These are phyloP conservation scores for Daldinia bambusicola DNA, from an alignment of 495 filamentous ascomycete species.

Conservation along the genomic window DNA sequence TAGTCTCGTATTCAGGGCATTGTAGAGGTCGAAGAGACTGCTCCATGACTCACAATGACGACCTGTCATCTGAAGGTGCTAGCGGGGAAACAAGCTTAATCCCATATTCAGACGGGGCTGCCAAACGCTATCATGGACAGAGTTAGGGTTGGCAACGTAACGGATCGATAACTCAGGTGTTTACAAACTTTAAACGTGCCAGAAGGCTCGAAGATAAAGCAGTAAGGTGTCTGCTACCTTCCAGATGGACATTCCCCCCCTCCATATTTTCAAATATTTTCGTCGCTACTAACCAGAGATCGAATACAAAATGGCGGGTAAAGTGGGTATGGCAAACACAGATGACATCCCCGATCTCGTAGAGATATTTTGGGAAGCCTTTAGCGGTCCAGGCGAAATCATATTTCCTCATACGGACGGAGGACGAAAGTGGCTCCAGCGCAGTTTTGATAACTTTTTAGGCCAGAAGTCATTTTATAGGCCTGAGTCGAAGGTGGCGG, in stretches of 20 bases:
- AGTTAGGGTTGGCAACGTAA: constrained; percentile 39
- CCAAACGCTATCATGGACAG: constrained; percentile 25
- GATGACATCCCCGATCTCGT: constrained; percentile 46
- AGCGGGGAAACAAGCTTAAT: constrained; percentile 25
- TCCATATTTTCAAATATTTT: neutral
- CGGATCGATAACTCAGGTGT: constrained; percentile 17
- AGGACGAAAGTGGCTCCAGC: constrained; percentile 45
- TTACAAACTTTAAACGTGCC: constrained; percentile 16
- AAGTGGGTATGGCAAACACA: constrained; percentile 54
- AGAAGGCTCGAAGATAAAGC: constrained; percentile 11
- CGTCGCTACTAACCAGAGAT: neutral
- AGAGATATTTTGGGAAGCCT: constrained; percentile 47
- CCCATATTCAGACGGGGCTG: constrained; percentile 28
- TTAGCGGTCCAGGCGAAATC: constrained; percentile 42
- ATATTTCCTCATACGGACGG: constrained; percentile 44
- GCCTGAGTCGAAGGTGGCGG: constrained; percentile 41
- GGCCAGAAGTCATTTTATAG: constrained; percentile 44
- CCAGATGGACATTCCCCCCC: neutral
- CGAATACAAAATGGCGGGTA: constrained; percentile 24
- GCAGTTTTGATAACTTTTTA: constrained; percentile 47
- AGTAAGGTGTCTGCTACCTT: neutral
- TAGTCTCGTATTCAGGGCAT: constrained; percentile 4
- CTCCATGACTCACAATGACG: constrained; percentile 33
- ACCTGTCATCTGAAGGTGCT: constrained; percentile 21
- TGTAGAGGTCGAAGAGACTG: no score